Evolutionary conservation across 2,329 filamentous ascomycete species (phyloP).

Genomic region (Fusarium metavorans): DNA sequence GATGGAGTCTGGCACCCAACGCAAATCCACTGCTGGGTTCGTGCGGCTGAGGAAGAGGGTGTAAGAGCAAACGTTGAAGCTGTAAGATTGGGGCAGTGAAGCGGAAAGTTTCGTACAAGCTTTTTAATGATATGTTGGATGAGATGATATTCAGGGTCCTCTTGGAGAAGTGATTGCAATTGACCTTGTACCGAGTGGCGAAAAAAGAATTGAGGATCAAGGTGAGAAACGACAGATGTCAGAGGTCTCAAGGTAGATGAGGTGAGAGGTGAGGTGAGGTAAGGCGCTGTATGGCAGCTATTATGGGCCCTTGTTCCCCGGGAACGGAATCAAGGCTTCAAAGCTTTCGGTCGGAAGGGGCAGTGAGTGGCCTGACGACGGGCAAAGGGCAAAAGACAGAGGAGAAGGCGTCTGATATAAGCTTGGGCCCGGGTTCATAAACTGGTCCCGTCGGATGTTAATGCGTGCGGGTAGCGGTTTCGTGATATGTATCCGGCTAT

Average conservation of each 20-base stretch:
- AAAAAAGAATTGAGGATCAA: not conserved
- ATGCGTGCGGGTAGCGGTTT: not conserved
- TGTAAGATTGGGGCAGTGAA: not conserved
- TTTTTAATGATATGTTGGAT: constrained; percentile 11
- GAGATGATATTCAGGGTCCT: not conserved
- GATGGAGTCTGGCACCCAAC: not conserved
- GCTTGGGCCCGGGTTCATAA: not conserved
- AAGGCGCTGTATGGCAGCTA: not conserved
- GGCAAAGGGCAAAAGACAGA: not conserved
- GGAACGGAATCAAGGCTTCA: constrained; percentile 7
- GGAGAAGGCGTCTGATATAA: not conserved
- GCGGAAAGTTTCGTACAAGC: not conserved
- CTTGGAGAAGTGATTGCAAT: not conserved
- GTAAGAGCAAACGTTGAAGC: not conserved
- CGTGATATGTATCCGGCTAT: not conserved
- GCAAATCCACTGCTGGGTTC: not conserved
- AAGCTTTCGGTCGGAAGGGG: constrained; percentile 16
- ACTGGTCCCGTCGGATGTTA: not conserved
- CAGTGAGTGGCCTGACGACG: constrained; percentile 1
- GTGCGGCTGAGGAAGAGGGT: constrained; percentile 1
- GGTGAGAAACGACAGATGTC: not conserved
- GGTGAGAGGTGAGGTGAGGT: not conserved
- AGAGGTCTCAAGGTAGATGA: not conserved
- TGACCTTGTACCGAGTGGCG: not conserved
- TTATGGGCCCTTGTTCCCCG: constrained; percentile 1